Evolutionary conservation across 116 monocot species (phyloP).

Genomic region (Zostera marina): DNA sequence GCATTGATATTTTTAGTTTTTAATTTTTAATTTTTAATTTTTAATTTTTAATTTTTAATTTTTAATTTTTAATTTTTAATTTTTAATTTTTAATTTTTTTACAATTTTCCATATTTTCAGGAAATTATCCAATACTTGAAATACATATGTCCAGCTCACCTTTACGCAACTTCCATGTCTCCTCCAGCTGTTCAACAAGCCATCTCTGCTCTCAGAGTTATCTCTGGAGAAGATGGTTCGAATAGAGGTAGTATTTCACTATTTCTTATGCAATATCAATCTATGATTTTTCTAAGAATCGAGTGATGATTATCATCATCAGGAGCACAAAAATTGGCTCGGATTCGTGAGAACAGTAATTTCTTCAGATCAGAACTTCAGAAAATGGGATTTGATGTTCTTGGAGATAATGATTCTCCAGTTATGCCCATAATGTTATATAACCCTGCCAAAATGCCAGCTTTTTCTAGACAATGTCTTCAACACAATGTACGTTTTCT

Average conservation of each 20-base stretch:
- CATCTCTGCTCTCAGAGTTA: constrained; percentile 79
- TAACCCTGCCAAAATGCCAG: constrained; percentile 19
- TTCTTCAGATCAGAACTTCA: constrained; percentile 23
- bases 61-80: no score
- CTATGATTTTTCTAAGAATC: background rate
- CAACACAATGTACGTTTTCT: constrained; percentile 10
- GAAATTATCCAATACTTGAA: constrained; percentile 83
- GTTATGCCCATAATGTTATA: constrained; percentile 30
- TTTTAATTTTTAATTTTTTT: no score
- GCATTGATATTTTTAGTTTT: no score
- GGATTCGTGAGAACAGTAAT: constrained; percentile 23
- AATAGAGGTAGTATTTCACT: constrained; percentile 30
- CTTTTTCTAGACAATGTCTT: constrained; percentile 21
- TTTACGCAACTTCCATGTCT: constrained; percentile 97
- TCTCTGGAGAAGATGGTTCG: constrained; percentile 90
- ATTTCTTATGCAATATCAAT: background rate
- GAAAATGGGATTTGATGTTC: constrained; percentile 26
- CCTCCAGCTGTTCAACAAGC: constrained; percentile 87
- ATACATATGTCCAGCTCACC: constrained; percentile 74
- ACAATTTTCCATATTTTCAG: constrained; percentile 17
- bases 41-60: no score
- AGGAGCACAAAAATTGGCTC: constrained; percentile 18
- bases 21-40: no score
- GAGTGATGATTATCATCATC: background rate
- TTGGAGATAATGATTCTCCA: constrained; percentile 25